Base-by-base conservation (phyloP, 371 early-diverging fungal genomes). In the Mortierella sp. region DNA sequence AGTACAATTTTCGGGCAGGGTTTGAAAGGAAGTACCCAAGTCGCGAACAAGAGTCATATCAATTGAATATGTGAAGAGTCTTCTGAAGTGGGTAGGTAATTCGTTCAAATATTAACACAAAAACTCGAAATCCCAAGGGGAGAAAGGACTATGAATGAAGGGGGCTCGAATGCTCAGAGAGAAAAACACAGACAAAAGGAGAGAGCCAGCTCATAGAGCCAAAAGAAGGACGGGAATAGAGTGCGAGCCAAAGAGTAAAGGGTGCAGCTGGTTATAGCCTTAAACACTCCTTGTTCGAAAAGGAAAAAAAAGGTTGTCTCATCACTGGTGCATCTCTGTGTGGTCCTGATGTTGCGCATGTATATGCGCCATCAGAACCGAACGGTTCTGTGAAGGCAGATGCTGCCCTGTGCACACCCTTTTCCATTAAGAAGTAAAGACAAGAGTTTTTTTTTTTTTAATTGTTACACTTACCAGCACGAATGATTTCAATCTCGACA, bases 401-500 rank as follows among this genome's bases (percentile, higher is more conserved):
- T 51, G 31, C 42, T 45, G 45, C 45, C 45, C 45, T 45, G 45
- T 45, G 45, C 45, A 45, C 13, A 7, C 40, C 40, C 45, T 45
- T 17, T 45, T 19, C 45, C 19, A 13, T 45, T 6, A 26, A 17
- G 13, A 32, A n/a, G 12, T 49, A 34, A 49, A 58, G 55, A 19
- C 45, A 19, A 1, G 19, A 6, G 26, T 56, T 58, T 55, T 26
- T 32, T 34, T 47, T 51, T 34, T 9, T 34, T 19, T n/a, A 53
- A 53, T 53, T 53, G 53, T 53, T 53, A 37, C 49, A 57, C 72
- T 15, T 68, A 93, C 94, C 95, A 65, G 96, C 96, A 77, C 95
- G 93, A 68, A 95, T 96, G 68, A 98, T 93, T 75, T 95, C 96
- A 83, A 98, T 97, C 76, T 96, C 93, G 61, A 97, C 96, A 56